phyloP scores from a whole-genome alignment of 257 asterid species.

The Solanum dulcamara region DNA sequence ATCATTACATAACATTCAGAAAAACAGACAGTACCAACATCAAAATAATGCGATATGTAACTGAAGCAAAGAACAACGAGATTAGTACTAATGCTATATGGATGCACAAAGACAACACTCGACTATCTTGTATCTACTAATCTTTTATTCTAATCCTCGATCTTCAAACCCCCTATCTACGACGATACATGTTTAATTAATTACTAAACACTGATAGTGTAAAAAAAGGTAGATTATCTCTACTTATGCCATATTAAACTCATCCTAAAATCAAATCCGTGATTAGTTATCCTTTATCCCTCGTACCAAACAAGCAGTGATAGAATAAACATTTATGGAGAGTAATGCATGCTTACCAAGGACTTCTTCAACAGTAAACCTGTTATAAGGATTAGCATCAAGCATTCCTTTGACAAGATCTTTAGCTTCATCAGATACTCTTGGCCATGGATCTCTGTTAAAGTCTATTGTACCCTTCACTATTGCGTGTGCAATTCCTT shows the following conservation, averaged over 20 bases:
- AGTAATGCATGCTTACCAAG: conserved; percentile 29
- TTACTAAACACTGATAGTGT: neutral
- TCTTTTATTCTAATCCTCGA: neutral
- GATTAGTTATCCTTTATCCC: neutral
- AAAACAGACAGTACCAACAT: neutral
- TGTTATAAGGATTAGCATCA: conserved; percentile 44
- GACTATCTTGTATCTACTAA: neutral
- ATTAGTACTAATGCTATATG: neutral
- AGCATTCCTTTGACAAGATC: conserved; percentile 71
- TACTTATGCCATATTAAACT: neutral
- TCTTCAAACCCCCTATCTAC: neutral
- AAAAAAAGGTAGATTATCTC: neutral
- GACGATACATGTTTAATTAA: neutral
- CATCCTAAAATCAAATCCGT: too few species aligned
- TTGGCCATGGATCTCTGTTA: conserved; percentile 81
- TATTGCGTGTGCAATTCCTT: conserved; percentile 83
- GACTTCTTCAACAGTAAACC: conserved; percentile 58
- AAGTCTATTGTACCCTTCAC: conserved; percentile 54
- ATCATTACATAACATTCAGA: neutral
- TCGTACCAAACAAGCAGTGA: neutral
- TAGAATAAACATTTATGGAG: neutral
- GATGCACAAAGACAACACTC: neutral
- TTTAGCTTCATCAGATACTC: conserved; percentile 57
- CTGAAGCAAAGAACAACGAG: neutral
- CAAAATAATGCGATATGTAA: neutral